Evolutionary conservation across 805 yeast species (phyloP), one percentile per base, ranked within the genome.

Genomic region (Zygotorulaspora florentina): DNA sequence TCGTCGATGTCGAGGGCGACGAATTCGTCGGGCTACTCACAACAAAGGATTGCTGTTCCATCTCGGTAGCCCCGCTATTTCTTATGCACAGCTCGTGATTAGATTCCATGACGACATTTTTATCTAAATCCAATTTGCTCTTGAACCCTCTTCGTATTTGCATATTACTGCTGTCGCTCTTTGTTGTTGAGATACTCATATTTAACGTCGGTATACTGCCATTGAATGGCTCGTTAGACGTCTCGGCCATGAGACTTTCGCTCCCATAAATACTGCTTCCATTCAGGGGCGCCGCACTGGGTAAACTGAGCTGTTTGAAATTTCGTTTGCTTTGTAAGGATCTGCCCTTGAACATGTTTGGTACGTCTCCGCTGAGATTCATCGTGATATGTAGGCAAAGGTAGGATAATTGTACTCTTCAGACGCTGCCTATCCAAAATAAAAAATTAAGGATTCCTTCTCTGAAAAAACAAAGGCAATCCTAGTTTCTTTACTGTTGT

Each of bases 261-360:
- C 5, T 33, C 20, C 12, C 20, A 13, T 16, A 10, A 20, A 20
- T 7, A 9, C 11, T 13, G 12, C 12, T 13, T 3, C 13, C 12
- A 7, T 49, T 54, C 26, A 18, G 35, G n/a, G 31, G 35, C 5
- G 36, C 29, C 10, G 36, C 35, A 8, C 45, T 31, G 9, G 52
- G 49, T 17, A 82, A 62, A 8, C 79, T 74, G 31, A 81, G 67
- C 50, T 78, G 72, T 61, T 83, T 83, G 53, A 80, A 62, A 55
- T 83, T 83, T 45, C 78, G 68, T 53, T 86, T 69, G 36, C 36
- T 33, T 51, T 76, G 77, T 45, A 81, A 58, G 1, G 83, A 70
- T 54, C 70, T 76, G 30, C 70, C 69, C 39, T 67, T 69, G 50
- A 70, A 68, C 15, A 58, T 46, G 17, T 34, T 45, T 11, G 52